phyloP scores from a whole-genome alignment of 371 early-diverging fungal species.

The Rhizopus microsporus region DNA sequence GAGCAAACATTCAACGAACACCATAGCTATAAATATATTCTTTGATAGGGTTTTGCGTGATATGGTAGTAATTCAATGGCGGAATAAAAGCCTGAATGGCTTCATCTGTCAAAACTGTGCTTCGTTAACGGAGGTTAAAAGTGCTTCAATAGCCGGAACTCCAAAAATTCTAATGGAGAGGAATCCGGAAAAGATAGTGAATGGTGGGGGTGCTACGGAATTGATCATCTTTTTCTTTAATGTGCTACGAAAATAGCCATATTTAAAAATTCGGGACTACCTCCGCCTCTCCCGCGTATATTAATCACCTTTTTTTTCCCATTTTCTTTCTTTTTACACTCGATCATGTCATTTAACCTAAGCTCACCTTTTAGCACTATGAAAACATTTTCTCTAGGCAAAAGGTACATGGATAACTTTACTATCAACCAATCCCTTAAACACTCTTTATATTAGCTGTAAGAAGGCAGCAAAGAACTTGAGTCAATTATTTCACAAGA shows the following conservation, averaged over 20 bases:
- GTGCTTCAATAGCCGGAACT: not conserved
- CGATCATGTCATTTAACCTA: not conserved
- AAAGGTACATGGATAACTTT: too few species aligned
- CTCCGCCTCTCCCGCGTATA: constrained; percentile 2
- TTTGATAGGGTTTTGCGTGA: not conserved
- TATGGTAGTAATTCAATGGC: too few species aligned
- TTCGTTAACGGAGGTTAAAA: not conserved
- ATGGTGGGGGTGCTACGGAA: not conserved
- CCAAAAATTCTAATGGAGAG: not conserved
- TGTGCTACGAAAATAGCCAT: not conserved
- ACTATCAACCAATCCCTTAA: not conserved
- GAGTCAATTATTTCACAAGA: constrained; percentile 1
- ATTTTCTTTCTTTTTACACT: not conserved
- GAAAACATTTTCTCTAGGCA: not conserved
- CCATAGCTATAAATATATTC: not conserved
- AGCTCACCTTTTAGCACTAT: not conserved
- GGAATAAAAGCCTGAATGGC: not conserved
- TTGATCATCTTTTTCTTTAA: not conserved
- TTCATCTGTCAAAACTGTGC: not conserved
- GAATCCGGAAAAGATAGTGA: not conserved
- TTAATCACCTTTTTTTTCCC: not conserved
- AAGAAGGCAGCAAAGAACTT: constrained; percentile 2
- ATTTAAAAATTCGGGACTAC: constrained; percentile 1
- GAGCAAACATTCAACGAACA: too few species aligned
- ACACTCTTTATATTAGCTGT: not conserved